phyloP scores from a whole-genome alignment of 139 green algal genomes.

The Volvox reticuliferus region DNA sequence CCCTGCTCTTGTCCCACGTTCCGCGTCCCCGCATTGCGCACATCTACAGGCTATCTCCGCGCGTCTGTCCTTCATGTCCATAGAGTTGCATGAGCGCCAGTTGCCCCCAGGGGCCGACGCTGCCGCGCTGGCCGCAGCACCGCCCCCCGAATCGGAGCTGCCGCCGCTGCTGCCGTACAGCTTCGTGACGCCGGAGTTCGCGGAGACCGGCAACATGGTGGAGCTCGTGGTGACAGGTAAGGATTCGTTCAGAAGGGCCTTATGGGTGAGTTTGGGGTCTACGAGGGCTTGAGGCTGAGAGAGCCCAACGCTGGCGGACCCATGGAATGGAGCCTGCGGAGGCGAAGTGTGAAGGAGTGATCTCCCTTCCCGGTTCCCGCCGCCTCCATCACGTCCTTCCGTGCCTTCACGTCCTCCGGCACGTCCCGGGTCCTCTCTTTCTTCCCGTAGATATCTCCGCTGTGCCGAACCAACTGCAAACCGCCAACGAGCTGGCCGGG shows the following conservation, averaged over 20 bases:
- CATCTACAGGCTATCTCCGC: conserved; percentile 5
- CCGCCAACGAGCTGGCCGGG: not conserved
- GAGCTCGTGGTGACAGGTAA: conserved; percentile 24
- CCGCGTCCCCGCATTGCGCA: not conserved
- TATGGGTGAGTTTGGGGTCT: too few relatives aligned
- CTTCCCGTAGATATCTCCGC: conserved; percentile 6
- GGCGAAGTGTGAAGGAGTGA: too few relatives aligned
- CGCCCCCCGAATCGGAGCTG: conserved; percentile 35
- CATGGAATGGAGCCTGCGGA: too few relatives aligned
- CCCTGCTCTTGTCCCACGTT: too few relatives aligned
- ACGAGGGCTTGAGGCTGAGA: too few relatives aligned
- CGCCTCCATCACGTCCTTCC: too few relatives aligned
- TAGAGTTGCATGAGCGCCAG: conserved; percentile 14
- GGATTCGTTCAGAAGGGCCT: not conserved
- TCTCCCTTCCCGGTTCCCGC: too few relatives aligned
- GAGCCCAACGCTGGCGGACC: too few relatives aligned
- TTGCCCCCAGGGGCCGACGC: conserved; percentile 32
- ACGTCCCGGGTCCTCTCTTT: not conserved
- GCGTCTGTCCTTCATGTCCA: not conserved
- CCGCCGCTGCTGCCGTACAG: conserved; percentile 44
- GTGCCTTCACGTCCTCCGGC: too few relatives aligned
- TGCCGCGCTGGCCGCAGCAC: conserved; percentile 6
- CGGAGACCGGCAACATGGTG: conserved; percentile 33
- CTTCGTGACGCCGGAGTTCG: not conserved
- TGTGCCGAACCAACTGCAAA: conserved; percentile 30